phyloP scores from a whole-genome alignment of 306 rosid genomes.

The Medicago lupulina region DNA sequence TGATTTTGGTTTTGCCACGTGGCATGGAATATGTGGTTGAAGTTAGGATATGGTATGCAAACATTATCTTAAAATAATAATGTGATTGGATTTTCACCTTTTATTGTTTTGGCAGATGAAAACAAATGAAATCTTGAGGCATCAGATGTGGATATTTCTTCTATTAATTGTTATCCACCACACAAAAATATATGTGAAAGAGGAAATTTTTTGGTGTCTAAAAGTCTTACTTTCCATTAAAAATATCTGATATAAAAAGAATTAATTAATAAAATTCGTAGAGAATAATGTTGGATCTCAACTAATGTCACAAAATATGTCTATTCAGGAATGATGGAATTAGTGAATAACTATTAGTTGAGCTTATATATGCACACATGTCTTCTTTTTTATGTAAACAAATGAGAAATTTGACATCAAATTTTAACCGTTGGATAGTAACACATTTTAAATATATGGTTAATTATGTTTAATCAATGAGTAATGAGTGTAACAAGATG shows the following conservation, averaged over 20 bases:
- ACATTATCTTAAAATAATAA: conserved; percentile 57
- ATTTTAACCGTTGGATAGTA: no score
- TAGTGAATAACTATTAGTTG: no score
- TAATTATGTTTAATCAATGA: no score
- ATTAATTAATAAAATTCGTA: neutral
- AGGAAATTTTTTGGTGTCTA: neutral
- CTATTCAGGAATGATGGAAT: neutral
- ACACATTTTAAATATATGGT: no score
- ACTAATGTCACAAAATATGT: neutral
- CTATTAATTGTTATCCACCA: neutral
- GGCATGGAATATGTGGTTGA: conserved; percentile 57
- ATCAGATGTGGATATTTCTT: conserved; percentile 46
- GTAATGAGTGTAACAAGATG: no score
- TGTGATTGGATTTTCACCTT: conserved; percentile 30
- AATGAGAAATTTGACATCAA: no score
- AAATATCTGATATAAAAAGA: neutral
- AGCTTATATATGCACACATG: no score
- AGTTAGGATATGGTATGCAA: conserved; percentile 59
- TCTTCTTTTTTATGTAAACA: no score
- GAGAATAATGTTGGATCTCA: neutral
- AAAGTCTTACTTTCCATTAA: neutral
- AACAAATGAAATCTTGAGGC: conserved; percentile 42
- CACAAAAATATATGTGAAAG: neutral
- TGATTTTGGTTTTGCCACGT: conserved; percentile 65
- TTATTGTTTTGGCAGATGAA: neutral